Evolutionary conservation across 2,329 filamentous ascomycete species (phyloP).

Genomic region (Fusarium ambrosium): DNA sequence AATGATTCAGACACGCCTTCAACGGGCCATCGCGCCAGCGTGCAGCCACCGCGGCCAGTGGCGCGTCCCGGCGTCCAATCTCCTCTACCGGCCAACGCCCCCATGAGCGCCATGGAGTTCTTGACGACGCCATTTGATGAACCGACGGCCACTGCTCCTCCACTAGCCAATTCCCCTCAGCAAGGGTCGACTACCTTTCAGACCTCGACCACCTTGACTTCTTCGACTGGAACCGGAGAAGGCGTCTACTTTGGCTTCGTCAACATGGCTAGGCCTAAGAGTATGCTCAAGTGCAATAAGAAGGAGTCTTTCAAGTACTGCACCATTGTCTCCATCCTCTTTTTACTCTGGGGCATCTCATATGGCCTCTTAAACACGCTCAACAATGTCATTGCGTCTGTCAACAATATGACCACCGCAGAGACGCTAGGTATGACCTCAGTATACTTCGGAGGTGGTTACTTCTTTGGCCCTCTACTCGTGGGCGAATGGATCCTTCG

Average conservation of each 20-base stretch:
- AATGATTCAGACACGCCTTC: conserved; percentile 50
- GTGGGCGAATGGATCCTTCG: conserved; percentile 80
- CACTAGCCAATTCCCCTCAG: conserved; percentile 17
- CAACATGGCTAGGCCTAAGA: conserved; percentile 77
- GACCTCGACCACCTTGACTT: conserved; percentile 52
- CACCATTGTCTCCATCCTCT: conserved; percentile 81
- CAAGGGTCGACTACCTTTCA: conserved; percentile 24
- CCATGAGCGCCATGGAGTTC: conserved; percentile 60
- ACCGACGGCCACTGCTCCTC: conserved; percentile 18
- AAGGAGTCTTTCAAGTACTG: conserved; percentile 79
- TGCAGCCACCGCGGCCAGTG: conserved; percentile 44
- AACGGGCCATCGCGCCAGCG: conserved; percentile 40
- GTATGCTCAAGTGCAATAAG: conserved; percentile 74
- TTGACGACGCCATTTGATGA: conserved; percentile 59
- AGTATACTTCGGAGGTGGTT: conserved; percentile 78
- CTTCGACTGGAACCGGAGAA: conserved; percentile 52
- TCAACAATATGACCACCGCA: conserved; percentile 71
- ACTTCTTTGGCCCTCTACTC: conserved; percentile 77
- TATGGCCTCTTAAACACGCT: conserved; percentile 89
- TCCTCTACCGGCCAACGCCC: conserved; percentile 45
- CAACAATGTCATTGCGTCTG: conserved; percentile 76
- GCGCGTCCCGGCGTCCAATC: conserved; percentile 33
- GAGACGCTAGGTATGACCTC: conserved; percentile 77
- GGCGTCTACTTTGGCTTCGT: conserved; percentile 82
- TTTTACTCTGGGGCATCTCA: conserved; percentile 91